phyloP scores from a whole-genome alignment of 2,329 filamentous ascomycete genomes.

The Furcasterigmium furcatum region DNA sequence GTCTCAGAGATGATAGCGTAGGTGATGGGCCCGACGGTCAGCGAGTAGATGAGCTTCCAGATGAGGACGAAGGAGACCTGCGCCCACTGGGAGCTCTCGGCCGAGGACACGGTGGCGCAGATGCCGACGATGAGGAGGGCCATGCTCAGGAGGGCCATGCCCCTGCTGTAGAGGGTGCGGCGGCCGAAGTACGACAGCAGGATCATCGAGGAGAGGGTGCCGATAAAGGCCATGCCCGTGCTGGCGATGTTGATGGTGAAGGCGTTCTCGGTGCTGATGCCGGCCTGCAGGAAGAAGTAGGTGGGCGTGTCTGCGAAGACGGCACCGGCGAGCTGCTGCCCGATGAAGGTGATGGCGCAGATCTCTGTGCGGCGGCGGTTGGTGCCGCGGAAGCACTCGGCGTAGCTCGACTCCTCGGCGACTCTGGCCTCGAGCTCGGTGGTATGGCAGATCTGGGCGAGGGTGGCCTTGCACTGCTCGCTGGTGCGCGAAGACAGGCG shows the following conservation, averaged over 20 bases:
- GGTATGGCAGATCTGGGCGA: constrained; percentile 51
- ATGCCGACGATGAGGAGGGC: constrained; percentile 40
- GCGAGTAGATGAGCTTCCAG: constrained; percentile 39
- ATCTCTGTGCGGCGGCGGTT: constrained; percentile 44
- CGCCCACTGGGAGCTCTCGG: constrained; percentile 42
- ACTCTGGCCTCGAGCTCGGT: constrained; percentile 42
- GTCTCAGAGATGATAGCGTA: constrained; percentile 42
- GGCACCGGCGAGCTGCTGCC: constrained; percentile 34
- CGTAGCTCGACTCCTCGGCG: constrained; percentile 35
- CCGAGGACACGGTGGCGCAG: constrained; percentile 36
- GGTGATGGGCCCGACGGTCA: constrained; percentile 41
- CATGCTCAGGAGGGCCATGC: constrained; percentile 32
- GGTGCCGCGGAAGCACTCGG: constrained; percentile 43
- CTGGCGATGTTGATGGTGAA: constrained; percentile 37
- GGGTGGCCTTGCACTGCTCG: constrained; percentile 35
- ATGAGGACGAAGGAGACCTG: constrained; percentile 43
- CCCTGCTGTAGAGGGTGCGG: constrained; percentile 38
- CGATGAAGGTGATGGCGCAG: constrained; percentile 34
- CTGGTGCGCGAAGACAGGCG: constrained; percentile 30
- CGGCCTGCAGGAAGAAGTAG: constrained; percentile 41
- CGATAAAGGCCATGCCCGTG: constrained; percentile 40
- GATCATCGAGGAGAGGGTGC: constrained; percentile 42
- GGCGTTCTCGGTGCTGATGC: constrained; percentile 30
- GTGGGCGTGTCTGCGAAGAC: constrained; percentile 31
- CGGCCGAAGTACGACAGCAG: constrained; percentile 40